Base-by-base conservation (phyloP, 2,329 filamentous ascomycete species). In the Penicillium sp. region DNA sequence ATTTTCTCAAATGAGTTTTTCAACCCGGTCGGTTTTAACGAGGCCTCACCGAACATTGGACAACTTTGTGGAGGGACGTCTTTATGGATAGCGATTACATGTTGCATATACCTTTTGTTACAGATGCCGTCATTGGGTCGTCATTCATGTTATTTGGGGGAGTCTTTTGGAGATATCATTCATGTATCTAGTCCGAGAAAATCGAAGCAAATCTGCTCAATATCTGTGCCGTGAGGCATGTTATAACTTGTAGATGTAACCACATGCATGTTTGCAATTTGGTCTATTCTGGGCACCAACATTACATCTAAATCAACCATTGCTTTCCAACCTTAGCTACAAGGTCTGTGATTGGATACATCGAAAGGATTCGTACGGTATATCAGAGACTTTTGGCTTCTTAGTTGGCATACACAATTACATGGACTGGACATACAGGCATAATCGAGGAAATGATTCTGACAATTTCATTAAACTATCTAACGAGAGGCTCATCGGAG, bases 11-110 rank as follows among this genome's bases (percentile, higher is more conserved):
- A 23, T 40, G 51, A 46, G 51, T 51, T 58, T 35, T 48, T 50
- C 40, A 53, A 48, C 51, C 35, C 27, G 51, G 19, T n/a, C 40
- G 58, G 55, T 56, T 62, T 52, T 48, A 60, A 40, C 29, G 54
- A 58, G 54, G 54, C 54, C 38, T 56, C 51, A 45, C 49, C 17
- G 29, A 42, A 33, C 35, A 29, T 48, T 40, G 25, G 35, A 35
- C 48, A 56, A 43, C 43, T 41, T 50, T 15, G 54, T 43, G 53
- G 50, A 53, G 41, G 33, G 41, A 55, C n/a, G 43, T 48, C 21
- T 56, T 48, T 43, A 55, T 50, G 43, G 37, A 45, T 45, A 55
- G 51, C 40, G 38, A 50, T 56, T 27, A 38, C 40, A 33, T 58
- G 40, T 50, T 56, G 46, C 51, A 58, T 50, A 35, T 53, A 50